These are phyloP conservation scores for Xylaria longipes DNA, from an alignment of 495 filamentous ascomycete species.

Conservation along the genomic window DNA sequence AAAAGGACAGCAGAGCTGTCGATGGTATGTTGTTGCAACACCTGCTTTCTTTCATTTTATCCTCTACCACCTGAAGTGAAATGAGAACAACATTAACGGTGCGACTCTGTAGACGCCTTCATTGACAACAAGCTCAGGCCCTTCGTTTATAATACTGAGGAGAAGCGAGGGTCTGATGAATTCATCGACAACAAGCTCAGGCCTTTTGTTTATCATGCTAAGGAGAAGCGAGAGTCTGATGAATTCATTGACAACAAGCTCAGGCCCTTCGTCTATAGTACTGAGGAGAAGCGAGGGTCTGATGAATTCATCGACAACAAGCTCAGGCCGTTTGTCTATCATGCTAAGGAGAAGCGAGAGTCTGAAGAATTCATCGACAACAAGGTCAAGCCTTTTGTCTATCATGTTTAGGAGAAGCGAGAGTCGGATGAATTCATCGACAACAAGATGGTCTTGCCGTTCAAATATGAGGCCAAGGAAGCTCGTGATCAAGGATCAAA, in stretches of 20 bases:
- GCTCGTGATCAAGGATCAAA: too few species aligned
- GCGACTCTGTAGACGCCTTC: background rate
- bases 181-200: background rate
- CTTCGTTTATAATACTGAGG: too few species aligned
- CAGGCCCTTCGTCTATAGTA: background rate
- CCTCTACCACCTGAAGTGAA: background rate
- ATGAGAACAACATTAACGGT: background rate
- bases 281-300: background rate
- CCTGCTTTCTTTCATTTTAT: background rate
- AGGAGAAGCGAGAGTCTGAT: background rate
- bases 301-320: background rate
- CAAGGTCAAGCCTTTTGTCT: background rate
- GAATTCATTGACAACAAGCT: background rate
- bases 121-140: too few species aligned
- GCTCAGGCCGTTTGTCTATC: background rate
- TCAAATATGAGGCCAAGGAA: background rate
- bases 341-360: background rate
- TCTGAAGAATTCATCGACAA: background rate
- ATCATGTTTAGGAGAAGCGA: background rate
- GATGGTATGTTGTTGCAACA: background rate
- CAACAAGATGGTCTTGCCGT: background rate
- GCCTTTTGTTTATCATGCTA: background rate
- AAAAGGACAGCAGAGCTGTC: background rate
- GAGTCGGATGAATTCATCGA: constrained; percentile 1
- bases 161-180: too few species aligned